Evolutionary conservation across 495 filamentous ascomycete species (phyloP), one percentile per base, ranked within the genome.

Genomic region (Penicillium steckii): DNA sequence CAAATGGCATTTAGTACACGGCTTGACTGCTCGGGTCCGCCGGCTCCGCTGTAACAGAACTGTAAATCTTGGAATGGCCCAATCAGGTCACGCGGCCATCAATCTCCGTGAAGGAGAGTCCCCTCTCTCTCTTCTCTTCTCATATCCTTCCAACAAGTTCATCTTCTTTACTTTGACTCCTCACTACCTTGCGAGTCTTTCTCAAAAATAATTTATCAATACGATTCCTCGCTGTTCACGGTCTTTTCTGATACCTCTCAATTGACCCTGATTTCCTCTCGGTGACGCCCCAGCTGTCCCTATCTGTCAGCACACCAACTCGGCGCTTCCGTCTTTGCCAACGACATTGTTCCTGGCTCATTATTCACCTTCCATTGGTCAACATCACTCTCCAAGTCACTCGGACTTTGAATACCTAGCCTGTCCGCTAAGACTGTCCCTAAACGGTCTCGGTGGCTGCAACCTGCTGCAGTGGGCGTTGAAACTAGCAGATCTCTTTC

Each of bases 401-500:
- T 40, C 9, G 19, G 30, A 27, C 13, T 7, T 17, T 29, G 22
- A 56, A 51, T 49, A 38, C 47, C 25, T 37, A 27, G 21, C 22
- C 45, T 23, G 2, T 40, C 33, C 44, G 44, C 49, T 52, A 40
- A 33, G 32, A 37, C 30, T 7, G 22, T 30, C 48, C 24, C 13
- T 12, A 44, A 41, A 40, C 23, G 42, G 44, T 52, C 22, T 23
- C 18, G 35, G 55, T 50, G 44, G 32, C 55, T 53, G 53, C 37
- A 42, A 45, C 44, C 52, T 52, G 49, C 52, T 52, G 49, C 50
- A 30, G 55, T 53, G 41, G 59, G 56, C 44, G 50, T 56, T 62
- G 59, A 62, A 55, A 53, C 53, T 38, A n/a, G 53, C 62, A 59
- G 59, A 56, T 60, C 45, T 30, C 48, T 45, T 42, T 41, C 41